Conservation (phyloP, 2,329 filamentous ascomycete species). For the Exophiala sideris region DNA sequence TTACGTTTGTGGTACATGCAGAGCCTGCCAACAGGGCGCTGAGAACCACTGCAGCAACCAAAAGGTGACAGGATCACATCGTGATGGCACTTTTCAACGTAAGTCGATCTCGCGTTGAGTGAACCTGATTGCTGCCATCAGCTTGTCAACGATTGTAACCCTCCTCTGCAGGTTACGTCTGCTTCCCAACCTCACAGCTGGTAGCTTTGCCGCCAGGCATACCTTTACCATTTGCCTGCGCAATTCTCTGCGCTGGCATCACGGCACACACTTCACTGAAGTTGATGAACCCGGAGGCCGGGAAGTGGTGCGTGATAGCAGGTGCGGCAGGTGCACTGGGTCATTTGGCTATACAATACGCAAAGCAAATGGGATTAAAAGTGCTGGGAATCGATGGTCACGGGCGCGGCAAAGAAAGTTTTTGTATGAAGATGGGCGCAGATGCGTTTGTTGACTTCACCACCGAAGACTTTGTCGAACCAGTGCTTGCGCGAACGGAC, state of each 20-base stretch:
- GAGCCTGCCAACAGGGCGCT: conserved; percentile 3
- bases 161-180: conserved; percentile 1
- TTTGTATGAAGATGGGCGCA: conserved; percentile 6
- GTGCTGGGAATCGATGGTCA: conserved; percentile 6
- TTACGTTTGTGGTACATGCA: conserved; percentile 4
- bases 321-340: conserved; percentile 6
- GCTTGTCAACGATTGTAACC: too few species aligned
- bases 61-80: conserved; percentile 3
- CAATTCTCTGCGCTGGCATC: conserved; percentile 6
- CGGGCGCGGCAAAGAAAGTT: background rate
- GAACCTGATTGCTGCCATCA: too few species aligned
- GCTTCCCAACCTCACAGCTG: conserved; percentile 8
- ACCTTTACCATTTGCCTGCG: conserved; percentile 1
- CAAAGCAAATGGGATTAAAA: conserved; percentile 1
- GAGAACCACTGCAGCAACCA: conserved; percentile 11
- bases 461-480: background rate
- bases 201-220: conserved; percentile 1
- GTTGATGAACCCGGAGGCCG: conserved; percentile 1
- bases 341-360: conserved; percentile 10
- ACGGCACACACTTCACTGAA: conserved; percentile 1
- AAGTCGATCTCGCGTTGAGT: background rate
- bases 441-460: conserved; percentile 12
- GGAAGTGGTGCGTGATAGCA: conserved; percentile 7
- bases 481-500: background rate
- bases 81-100: conserved; percentile 8